Evolutionary conservation across 495 filamentous ascomycete species (phyloP).

Genomic region (Podospora fimiseda): DNA sequence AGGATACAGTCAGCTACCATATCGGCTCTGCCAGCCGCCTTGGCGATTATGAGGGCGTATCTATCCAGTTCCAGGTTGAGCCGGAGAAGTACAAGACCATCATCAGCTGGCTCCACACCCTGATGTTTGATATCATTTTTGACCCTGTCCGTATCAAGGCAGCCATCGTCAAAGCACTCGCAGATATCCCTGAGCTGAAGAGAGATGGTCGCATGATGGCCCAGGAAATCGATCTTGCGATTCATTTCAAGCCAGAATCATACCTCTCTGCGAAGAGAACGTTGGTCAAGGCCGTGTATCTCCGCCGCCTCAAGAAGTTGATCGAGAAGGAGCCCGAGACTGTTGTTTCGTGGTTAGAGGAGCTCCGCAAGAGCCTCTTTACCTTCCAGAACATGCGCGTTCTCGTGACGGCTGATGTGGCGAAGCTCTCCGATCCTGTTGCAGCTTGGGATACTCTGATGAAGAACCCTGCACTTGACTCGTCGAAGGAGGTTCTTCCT

Average conservation of each 20-base stretch:
- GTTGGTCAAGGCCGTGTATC: conserved; percentile 80
- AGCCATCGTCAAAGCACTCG: conserved; percentile 78
- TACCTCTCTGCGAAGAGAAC: conserved; percentile 71
- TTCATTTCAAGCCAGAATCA: conserved; percentile 67
- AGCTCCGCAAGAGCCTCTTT: conserved; percentile 66
- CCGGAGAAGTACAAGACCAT: conserved; percentile 76
- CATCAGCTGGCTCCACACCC: conserved; percentile 77
- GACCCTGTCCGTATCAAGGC: conserved; percentile 73
- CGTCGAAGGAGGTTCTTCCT: conserved; percentile 35
- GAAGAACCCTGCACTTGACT: conserved; percentile 34
- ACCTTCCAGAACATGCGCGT: conserved; percentile 77
- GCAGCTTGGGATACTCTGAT: conserved; percentile 68
- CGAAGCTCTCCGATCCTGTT: conserved; percentile 72
- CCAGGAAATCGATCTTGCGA: conserved; percentile 69
- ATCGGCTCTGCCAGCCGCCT: conserved; percentile 60
- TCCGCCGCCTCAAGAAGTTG: conserved; percentile 73
- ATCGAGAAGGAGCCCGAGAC: conserved; percentile 64
- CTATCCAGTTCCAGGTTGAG: conserved; percentile 78
- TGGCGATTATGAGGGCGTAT: conserved; percentile 72
- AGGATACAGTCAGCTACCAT: conserved; percentile 78
- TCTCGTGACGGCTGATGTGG: conserved; percentile 74
- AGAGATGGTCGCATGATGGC: conserved; percentile 76
- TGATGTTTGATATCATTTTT: conserved; percentile 83
- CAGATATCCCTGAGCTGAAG: conserved; percentile 91
- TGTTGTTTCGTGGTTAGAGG: conserved; percentile 68